Conservation (phyloP, 2,329 filamentous ascomycete genomes). For the Aspergillus hortae region DNA sequence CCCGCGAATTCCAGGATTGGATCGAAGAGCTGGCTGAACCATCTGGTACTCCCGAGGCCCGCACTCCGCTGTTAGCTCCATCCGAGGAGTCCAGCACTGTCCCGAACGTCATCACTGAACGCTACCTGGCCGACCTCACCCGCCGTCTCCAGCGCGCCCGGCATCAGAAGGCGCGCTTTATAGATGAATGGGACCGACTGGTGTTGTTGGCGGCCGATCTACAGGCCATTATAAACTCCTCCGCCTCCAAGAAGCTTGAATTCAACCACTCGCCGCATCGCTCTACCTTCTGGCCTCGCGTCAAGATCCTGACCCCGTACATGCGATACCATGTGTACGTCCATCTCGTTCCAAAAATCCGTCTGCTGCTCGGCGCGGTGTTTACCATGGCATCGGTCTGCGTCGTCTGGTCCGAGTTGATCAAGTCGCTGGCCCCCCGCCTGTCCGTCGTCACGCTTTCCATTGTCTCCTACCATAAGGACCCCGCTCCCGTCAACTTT, state of each 20-base stretch:
- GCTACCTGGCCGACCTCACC: conserved; percentile 87
- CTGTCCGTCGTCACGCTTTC: conserved; percentile 66
- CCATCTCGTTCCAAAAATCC: conserved; percentile 66
- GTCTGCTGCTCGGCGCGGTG: conserved; percentile 62
- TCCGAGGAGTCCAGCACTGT: conserved; percentile 39
- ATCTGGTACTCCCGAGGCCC: conserved; percentile 63
- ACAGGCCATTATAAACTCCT: conserved; percentile 80
- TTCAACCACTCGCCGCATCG: conserved; percentile 61
- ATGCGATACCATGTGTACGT: conserved; percentile 76
- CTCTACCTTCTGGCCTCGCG: conserved; percentile 52
- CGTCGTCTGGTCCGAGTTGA: conserved; percentile 89
- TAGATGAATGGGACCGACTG: conserved; percentile 79
- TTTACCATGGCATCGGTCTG: conserved; percentile 72
- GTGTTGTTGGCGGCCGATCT: conserved; percentile 70
- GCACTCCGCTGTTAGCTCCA: conserved; percentile 38
- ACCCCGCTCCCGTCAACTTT: conserved; percentile 74
- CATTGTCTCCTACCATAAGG: conserved; percentile 64
- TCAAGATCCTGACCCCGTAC: conserved; percentile 70
- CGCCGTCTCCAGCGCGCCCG: conserved; percentile 75
- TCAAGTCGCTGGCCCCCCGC: conserved; percentile 75
- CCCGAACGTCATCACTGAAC: conserved; percentile 83
- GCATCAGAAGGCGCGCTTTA: conserved; percentile 77
- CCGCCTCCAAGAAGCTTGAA: conserved; percentile 73
- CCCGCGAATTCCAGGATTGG: conserved; percentile 80
- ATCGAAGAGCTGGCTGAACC: conserved; percentile 89